Evolutionary conservation across 2,329 filamentous ascomycete genomes (phyloP), one percentile per base, ranked within the genome.

Genomic region (Talaromyces sp.): DNA sequence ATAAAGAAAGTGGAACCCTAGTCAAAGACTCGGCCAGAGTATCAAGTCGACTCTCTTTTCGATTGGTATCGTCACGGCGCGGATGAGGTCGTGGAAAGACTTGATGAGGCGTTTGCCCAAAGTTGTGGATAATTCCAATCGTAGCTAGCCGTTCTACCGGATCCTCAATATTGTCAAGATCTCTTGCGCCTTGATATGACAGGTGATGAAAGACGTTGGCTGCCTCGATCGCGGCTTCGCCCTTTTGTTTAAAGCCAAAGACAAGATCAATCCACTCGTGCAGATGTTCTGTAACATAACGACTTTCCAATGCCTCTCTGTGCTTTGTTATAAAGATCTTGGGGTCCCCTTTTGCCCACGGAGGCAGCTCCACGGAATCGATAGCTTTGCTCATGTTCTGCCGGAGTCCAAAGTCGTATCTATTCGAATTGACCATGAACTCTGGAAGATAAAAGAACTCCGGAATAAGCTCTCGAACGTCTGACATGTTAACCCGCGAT

Each of bases 381-480:
- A 99, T 93, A 35, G 84, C 84, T 26, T 88, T 87, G 1, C 86
- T 90, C 59, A 86, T 88, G 56, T 90, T 92, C 73, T 98, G 93
- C 24, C 91, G 86, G 43, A 86, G 80, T 7, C 96, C 96, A 75
- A 99, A 98, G 66, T 98, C 92, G 75, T 96, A 99, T 4, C 86
- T 86, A 69, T 99, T 99, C 64, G 91, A 84, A 69, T 99, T 99
- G n/a, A 86, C 88, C 17, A 99, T 79, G 65, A 99, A 98, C 65
- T 98, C 95, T 0, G 95, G 93, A 1, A 99, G 82, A 67, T 93
- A 99, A 78, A 96, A 99, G 75, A 99, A 99, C 70, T 99, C 95
- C 0, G 95, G 95, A 19, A 92, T 98, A 26, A 99, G 81, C 73
- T 99, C 95, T 65, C 95, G 85, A 2, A 99, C 93, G 74, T 99